A percentile compares a stretch with the other conserved stretches of the same genome.
phyloP scores from a whole-genome alignment of 2,329 filamentous ascomycete genomes.

The Paradendryphiella salina region DNA sequence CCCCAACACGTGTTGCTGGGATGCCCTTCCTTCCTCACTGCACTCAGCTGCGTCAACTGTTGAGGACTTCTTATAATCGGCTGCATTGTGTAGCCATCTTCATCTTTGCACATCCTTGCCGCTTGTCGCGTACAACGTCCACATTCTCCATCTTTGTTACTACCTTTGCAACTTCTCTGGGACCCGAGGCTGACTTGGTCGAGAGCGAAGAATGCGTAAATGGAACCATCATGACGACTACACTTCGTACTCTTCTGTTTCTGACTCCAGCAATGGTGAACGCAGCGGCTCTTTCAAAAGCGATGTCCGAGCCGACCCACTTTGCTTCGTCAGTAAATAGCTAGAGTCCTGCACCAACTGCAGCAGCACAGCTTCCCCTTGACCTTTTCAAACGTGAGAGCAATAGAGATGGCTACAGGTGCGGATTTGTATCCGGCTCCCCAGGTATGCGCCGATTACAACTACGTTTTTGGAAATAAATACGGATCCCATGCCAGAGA shows the following conservation, averaged over 20 bases:
- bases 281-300: conserved; percentile 36
- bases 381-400: conserved; percentile 35
- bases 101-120: background rate
- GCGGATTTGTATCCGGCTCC: conserved; percentile 36
- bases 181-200: too few species aligned
- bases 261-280: conserved; percentile 32
- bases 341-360: conserved; percentile 41
- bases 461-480: background rate
- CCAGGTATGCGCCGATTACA: conserved; percentile 24
- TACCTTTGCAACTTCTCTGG: too few species aligned
- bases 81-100: conserved; percentile 19
- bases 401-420: conserved; percentile 27
- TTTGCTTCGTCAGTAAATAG: conserved; percentile 26
- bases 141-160: background rate
- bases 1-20: conserved; percentile 12
- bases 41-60: conserved; percentile 19
- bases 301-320: conserved; percentile 35
- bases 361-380: conserved; percentile 28
- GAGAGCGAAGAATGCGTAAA: conserved; percentile 6
- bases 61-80: conserved; percentile 18
- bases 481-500: conserved; percentile 25
- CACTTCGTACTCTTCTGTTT: conserved; percentile 30
- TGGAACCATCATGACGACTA: conserved; percentile 32
- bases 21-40: conserved; percentile 9
- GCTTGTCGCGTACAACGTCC: background rate